A percentile compares a stretch with the other conserved stretches of the same genome.
Conservation (phyloP, 1,284 basidiomycete species). For the Papiliotrema nemorosa region DNA sequence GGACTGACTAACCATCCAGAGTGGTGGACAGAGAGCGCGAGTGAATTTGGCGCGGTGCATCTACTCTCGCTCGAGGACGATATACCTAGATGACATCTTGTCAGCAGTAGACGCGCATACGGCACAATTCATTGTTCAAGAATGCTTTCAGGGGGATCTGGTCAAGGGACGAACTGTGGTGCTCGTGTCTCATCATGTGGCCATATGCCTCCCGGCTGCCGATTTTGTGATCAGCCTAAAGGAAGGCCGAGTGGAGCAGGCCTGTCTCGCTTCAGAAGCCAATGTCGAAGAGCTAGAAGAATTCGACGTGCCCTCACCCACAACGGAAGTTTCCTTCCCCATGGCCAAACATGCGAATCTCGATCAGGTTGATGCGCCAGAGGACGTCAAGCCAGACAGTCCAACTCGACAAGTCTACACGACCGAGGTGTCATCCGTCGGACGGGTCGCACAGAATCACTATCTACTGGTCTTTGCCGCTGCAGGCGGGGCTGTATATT, state of each 20-base stretch:
- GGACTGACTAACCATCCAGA: slow-evolving; percentile 17
- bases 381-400: background rate
- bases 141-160: slow-evolving; percentile 53
- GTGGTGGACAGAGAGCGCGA: slow-evolving; percentile 60
- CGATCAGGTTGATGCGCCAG: background rate
- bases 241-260: slow-evolving; percentile 32
- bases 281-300: slow-evolving; percentile 1
- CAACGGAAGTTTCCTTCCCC: background rate
- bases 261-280: slow-evolving; percentile 21
- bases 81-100: slow-evolving; percentile 52
- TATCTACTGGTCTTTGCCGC: slow-evolving; percentile 41
- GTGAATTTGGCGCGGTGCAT: slow-evolving; percentile 75
- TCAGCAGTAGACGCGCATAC: slow-evolving; percentile 50
- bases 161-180: slow-evolving; percentile 64
- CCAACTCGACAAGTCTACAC: slow-evolving; percentile 59
- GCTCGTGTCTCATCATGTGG: slow-evolving; percentile 70
- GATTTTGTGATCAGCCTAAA: slow-evolving; percentile 59
- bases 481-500: slow-evolving; percentile 48
- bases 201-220: slow-evolving; percentile 46
- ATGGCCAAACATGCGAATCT: background rate
- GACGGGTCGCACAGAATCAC: slow-evolving; percentile 33
- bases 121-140: slow-evolving; percentile 36
- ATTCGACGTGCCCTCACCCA: background rate
- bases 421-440: slow-evolving; percentile 65
- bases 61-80: slow-evolving; percentile 69